Base-by-base conservation (phyloP, 2,329 filamentous ascomycete species). In the Karstenula rhodostoma region DNA sequence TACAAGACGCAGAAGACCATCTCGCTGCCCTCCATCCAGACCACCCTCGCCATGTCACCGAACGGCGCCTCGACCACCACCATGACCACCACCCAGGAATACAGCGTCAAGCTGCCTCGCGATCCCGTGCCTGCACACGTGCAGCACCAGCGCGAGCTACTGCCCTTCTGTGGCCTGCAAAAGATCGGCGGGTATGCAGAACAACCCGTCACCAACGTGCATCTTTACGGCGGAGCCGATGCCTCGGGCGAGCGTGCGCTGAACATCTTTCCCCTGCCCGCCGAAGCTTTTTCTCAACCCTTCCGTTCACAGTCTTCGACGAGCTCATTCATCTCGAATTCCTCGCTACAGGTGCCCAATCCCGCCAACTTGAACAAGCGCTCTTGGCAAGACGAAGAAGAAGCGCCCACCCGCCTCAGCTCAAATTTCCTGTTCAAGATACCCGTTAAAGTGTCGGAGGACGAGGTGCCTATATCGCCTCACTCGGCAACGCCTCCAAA, bases 151-250 rank as follows among this genome's bases (percentile, higher is more conserved):
- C 82, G 85, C 33, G 93, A 95, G 73, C 82, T 96, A 4, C 81
- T 89, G 8, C 92, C 93, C 0, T 96, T 93, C 74, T 94, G 92
- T 74, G 93, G 92, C 27, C 84, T 95, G 66, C 85, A 92, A 79
- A 93, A 89, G 71, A 83, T 91, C 58, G 91, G 91, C 42, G 91
- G 91, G 0, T 79, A 89, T 44, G 85, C 85, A 32, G 81, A 84
- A 29, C 90, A 93, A 73, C 82, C 86, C 15, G 76, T 80, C 23
- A 73, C 69, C 1, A 72, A 73, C 44, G 62, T 68, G 42, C 70
- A 67, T 54, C 73, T 74, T 62, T 78, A 70, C 69, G 65, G 55
- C 77, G 67, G 73, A 77, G 71, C 67, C 71, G 79, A 54, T 77
- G 74, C 66, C 78, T 77, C 67, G 78, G 66, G 56, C 54, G 57